A percentile compares a stretch with the other conserved stretches of the same genome.
These are phyloP conservation scores for Sporisorium graminicola DNA, from an alignment of 1,284 basidiomycete species.

Conservation along the genomic window DNA sequence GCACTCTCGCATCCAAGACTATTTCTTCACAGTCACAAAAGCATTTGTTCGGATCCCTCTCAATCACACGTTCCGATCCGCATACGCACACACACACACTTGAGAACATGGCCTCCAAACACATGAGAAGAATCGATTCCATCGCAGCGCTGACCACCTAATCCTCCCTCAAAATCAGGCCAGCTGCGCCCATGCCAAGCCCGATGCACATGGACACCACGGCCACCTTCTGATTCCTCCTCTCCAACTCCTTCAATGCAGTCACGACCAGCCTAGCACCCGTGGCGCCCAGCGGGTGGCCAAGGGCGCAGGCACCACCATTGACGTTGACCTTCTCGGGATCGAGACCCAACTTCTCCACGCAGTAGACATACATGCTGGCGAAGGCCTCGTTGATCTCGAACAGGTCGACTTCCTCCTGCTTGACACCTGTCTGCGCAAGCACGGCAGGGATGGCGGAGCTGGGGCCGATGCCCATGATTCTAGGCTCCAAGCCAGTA, in stretches of 20 bases:
- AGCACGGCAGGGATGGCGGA: constrained; percentile 71
- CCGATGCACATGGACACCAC: constrained; percentile 86
- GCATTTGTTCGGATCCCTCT: neutral
- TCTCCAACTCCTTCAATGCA: constrained; percentile 82
- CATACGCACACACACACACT: neutral
- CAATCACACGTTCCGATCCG: neutral
- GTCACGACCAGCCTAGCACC: constrained; percentile 90
- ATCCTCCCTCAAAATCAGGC: constrained; percentile 77
- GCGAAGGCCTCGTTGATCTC: constrained; percentile 82
- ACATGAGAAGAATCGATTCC: neutral
- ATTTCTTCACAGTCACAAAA: neutral
- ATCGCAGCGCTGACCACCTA: neutral
- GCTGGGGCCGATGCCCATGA: constrained; percentile 79
- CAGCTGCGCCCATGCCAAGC: constrained; percentile 85
- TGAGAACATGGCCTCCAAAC: too few species aligned
- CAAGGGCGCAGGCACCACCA: constrained; percentile 89
- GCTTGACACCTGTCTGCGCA: constrained; percentile 76
- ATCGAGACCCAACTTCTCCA: constrained; percentile 80
- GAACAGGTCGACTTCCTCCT: constrained; percentile 82
- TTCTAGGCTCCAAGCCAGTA: constrained; percentile 79
- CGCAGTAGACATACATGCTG: constrained; percentile 74
- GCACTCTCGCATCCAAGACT: neutral
- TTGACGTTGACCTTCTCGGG: constrained; percentile 78
- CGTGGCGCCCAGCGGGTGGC: constrained; percentile 88
- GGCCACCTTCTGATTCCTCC: constrained; percentile 83